Percentiles rank a stretch among this genome's conserved stretches.
Conservation (phyloP, 2,329 filamentous ascomycete species). For the Aspergillus ibericus region DNA sequence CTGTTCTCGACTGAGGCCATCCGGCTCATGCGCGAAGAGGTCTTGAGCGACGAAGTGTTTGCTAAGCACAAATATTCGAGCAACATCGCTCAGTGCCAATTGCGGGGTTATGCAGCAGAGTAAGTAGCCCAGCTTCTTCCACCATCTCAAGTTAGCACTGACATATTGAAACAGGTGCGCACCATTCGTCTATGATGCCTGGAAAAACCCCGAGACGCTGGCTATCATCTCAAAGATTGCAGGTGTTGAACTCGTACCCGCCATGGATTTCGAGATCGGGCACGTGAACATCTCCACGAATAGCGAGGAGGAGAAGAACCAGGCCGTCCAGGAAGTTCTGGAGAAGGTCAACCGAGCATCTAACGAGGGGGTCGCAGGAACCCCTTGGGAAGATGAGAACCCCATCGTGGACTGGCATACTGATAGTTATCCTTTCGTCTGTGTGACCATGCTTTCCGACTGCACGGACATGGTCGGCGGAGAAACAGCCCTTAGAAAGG, state of each 20-base stretch:
- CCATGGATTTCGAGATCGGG: constrained; percentile 58
- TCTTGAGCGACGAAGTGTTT: constrained; percentile 59
- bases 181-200: constrained; percentile 64
- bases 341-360: constrained; percentile 39
- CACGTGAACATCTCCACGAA: constrained; percentile 57
- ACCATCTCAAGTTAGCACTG: background rate
- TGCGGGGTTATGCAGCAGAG: constrained; percentile 58
- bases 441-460: constrained; percentile 67
- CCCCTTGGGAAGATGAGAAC: constrained; percentile 49
- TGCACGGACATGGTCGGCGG: constrained; percentile 38
- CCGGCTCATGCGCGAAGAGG: constrained; percentile 61
- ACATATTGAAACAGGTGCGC: constrained; percentile 50
- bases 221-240: constrained; percentile 54
- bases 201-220: constrained; percentile 56
- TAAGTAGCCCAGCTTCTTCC: constrained; percentile 39
- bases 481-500: constrained; percentile 56
- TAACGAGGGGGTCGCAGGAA: constrained; percentile 46
- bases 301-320: constrained; percentile 48
- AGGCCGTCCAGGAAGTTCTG: constrained; percentile 43
- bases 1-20: constrained; percentile 64
- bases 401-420: constrained; percentile 64
- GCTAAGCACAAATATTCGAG: constrained; percentile 59
- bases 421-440: constrained; percentile 69
- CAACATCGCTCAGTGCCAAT: constrained; percentile 57
- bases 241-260: constrained; percentile 56